phyloP scores from a whole-genome alignment of 805 yeast genomes.

The Teunomyces gatunensis region DNA sequence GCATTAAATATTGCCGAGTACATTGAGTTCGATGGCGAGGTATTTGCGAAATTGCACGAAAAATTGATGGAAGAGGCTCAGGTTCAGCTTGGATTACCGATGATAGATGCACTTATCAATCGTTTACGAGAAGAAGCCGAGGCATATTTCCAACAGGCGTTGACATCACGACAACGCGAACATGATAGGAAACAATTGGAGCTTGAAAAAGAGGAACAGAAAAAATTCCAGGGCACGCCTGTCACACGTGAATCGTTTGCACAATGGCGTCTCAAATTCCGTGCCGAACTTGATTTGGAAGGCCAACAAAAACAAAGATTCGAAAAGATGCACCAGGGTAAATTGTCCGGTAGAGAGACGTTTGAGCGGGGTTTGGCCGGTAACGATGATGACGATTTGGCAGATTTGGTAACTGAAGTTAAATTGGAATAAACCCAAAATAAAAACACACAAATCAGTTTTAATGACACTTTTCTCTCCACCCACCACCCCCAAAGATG shows the following conservation, averaged over 20 bases:
- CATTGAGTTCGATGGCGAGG: constrained; percentile 53
- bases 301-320: constrained; percentile 52
- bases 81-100: constrained; percentile 86
- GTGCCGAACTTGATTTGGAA: constrained; percentile 71
- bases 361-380: constrained; percentile 87
- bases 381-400: constrained; percentile 42
- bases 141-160: constrained; percentile 55
- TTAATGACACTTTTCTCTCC: background rate
- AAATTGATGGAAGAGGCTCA: constrained; percentile 60
- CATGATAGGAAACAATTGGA: constrained; percentile 58
- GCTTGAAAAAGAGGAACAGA: constrained; percentile 79
- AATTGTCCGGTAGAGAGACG: constrained; percentile 82
- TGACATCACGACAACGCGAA: constrained; percentile 50
- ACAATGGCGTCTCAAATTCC: constrained; percentile 70
- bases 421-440: constrained; percentile 4
- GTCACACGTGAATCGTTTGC: constrained; percentile 76
- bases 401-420: constrained; percentile 13
- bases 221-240: constrained; percentile 86
- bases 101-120: constrained; percentile 76
- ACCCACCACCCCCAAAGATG: background rate
- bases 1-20: constrained; percentile 55
- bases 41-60: constrained; percentile 38
- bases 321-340: constrained; percentile 63
- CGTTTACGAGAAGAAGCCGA: constrained; percentile 83
- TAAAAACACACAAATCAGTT: background rate